Conservation (phyloP, 2,329 filamentous ascomycete species). For the Trichoderma sp. region DNA sequence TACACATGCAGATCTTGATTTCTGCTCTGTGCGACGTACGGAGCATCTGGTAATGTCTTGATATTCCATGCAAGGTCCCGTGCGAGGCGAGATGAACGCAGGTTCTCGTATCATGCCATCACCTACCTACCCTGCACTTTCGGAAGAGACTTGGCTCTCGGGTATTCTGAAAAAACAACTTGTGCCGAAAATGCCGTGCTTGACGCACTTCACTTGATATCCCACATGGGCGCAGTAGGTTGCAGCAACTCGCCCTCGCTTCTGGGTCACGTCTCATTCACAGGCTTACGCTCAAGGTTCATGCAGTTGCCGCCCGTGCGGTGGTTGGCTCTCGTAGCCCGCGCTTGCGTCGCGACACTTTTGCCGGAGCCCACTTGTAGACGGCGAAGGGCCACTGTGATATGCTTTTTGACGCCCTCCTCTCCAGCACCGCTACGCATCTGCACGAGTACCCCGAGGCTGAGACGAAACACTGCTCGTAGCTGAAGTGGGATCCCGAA, state of each 20-base stretch:
- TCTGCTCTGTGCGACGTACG: background rate
- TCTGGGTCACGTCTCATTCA: background rate
- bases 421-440: background rate
- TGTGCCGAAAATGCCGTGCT: constrained; percentile 11
- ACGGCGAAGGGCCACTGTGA: background rate
- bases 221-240: background rate
- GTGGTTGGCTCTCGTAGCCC: constrained; percentile 1
- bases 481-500: background rate
- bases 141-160: too few species aligned
- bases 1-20: background rate
- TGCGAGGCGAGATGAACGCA: background rate
- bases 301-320: background rate
- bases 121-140: background rate
- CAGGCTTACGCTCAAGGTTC: background rate
- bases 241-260: background rate
- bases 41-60: background rate
- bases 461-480: background rate
- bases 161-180: background rate
- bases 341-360: background rate
- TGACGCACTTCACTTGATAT: background rate
- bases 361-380: background rate
- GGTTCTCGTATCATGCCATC: background rate
- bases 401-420: background rate
- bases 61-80: constrained; percentile 10
- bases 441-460: background rate